Conservation (phyloP, 2,329 filamentous ascomycete species). For the Nemania serpens region DNA sequence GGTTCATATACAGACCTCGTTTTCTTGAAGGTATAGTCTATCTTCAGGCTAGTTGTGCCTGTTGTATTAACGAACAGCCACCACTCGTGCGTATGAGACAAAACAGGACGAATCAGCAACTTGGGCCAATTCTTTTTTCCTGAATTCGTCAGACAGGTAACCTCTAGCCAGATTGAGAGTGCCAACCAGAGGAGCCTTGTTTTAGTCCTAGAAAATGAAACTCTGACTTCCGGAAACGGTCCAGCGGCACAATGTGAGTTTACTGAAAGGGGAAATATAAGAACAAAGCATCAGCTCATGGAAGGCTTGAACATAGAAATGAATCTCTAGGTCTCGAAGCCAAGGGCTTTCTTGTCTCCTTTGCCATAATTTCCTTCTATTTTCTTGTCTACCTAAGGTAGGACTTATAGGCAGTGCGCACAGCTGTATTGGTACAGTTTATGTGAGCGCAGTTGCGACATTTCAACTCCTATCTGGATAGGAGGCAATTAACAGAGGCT, state of each 20-base stretch:
- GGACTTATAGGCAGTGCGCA: constrained; percentile 1
- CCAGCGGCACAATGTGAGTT: not conserved
- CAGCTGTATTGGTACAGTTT: not conserved
- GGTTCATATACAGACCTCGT: not conserved
- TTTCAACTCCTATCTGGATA: not conserved
- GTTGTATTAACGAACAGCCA: not conserved
- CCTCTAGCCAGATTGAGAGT: not conserved
- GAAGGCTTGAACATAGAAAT: constrained; percentile 15
- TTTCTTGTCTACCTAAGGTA: constrained; percentile 15
- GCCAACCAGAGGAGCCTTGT: constrained; percentile 8
- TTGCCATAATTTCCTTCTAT: constrained; percentile 2
- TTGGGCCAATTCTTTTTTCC: not conserved
- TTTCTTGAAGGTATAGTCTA: not conserved
- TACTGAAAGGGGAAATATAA: constrained; percentile 11
- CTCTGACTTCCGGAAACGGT: constrained; percentile 21
- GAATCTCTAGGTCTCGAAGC: not conserved
- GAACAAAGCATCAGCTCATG: constrained; percentile 22
- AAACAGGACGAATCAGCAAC: not conserved
- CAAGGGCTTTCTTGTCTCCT: not conserved
- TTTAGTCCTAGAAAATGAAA: constrained; percentile 12
- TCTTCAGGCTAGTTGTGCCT: no score
- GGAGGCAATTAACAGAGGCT: not conserved
- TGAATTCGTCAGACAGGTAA: constrained; percentile 10
- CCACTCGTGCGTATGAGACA: not conserved
- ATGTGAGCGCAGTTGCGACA: no score